Percentiles rank a stretch among this genome's conserved stretches.
These are phyloP conservation scores for Moricandia moricandioides DNA, from an alignment of 345 rosid genomes.

Conservation along the genomic window DNA sequence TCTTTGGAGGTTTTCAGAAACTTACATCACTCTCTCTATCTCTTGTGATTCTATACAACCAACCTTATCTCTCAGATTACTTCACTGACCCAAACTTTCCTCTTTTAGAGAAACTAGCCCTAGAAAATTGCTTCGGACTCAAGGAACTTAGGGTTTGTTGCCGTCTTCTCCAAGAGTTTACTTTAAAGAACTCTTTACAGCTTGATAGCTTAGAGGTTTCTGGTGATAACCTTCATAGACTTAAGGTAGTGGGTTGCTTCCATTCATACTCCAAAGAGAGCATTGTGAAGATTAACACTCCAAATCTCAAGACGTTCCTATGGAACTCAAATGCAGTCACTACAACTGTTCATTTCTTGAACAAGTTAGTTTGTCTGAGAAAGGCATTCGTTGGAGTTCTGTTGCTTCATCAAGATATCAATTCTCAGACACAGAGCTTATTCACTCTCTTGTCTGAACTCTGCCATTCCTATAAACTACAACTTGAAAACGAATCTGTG, in stretches of 20 bases:
- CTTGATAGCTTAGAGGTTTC: slow-evolving; percentile 53
- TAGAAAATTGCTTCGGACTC: slow-evolving; percentile 57
- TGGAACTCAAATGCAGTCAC: slow-evolving; percentile 62
- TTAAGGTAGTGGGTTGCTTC: slow-evolving; percentile 60
- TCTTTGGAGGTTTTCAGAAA: slow-evolving; percentile 55
- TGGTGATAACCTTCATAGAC: slow-evolving; percentile 42
- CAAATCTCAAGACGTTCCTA: slow-evolving; percentile 39
- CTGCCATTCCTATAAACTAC: slow-evolving; percentile 42
- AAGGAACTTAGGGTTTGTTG: slow-evolving; percentile 59
- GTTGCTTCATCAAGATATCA: slow-evolving; percentile 35
- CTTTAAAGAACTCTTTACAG: slow-evolving; percentile 52
- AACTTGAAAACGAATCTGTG: slow-evolving; percentile 56
- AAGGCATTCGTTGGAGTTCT: slow-evolving; percentile 58
- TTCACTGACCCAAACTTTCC: slow-evolving; percentile 72
- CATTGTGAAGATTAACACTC: slow-evolving; percentile 55
- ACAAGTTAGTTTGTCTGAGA: slow-evolving; percentile 44
- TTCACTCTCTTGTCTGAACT: slow-evolving; percentile 56
- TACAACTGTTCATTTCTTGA: slow-evolving; percentile 36
- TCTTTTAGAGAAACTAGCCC: slow-evolving; percentile 48
- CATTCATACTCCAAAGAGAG: slow-evolving; percentile 43
- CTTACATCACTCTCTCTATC: slow-evolving; percentile 61
- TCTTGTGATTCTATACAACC: slow-evolving; percentile 46
- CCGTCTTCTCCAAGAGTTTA: slow-evolving; percentile 50
- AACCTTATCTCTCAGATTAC: slow-evolving; percentile 55
- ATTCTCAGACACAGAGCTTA: slow-evolving; percentile 44